These are phyloP conservation scores for Onygenales sp. DNA, from an alignment of 2,329 filamentous ascomycete genomes.

Conservation along the genomic window DNA sequence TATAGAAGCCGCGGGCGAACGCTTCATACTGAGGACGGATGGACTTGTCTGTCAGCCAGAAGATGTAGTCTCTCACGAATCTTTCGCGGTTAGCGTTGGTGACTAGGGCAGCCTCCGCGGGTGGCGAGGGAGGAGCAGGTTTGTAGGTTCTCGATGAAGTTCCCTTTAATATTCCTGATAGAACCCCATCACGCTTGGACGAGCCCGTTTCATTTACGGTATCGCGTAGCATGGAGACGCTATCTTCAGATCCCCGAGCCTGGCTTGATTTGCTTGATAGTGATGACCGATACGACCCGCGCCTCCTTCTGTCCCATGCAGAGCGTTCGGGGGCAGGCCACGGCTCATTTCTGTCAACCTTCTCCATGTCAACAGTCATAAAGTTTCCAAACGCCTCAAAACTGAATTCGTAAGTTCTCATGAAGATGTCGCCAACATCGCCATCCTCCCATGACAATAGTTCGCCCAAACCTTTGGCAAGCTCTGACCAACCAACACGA, in stretches of 20 bases:
- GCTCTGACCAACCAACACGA: constrained; percentile 75
- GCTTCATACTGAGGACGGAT: constrained; percentile 68
- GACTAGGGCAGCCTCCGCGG: constrained; percentile 53
- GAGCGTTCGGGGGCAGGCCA: constrained; percentile 21
- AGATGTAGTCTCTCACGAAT: constrained; percentile 77
- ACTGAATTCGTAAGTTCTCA: constrained; percentile 80
- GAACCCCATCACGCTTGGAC: constrained; percentile 2
- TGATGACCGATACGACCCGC: constrained; percentile 2
- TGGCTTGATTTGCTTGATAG: constrained; percentile 2
- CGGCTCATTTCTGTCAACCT: constrained; percentile 24
- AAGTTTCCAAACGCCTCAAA: constrained; percentile 48
- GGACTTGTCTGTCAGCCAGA: constrained; percentile 70
- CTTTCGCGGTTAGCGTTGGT: constrained; percentile 68
- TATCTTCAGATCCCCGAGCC: not conserved
- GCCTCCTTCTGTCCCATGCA: constrained; percentile 8
- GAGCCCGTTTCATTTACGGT: not conserved
- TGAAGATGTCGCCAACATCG: constrained; percentile 70
- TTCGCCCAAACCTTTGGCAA: constrained; percentile 62
- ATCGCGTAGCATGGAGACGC: constrained; percentile 9
- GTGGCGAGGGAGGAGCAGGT: constrained; percentile 21
- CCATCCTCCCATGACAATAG: constrained; percentile 74
- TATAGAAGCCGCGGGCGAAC: constrained; percentile 70
- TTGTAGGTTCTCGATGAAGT: constrained; percentile 14
- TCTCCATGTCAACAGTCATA: constrained; percentile 47
- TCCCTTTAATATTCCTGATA: constrained; percentile 18